Evolutionary conservation across 2,329 filamentous ascomycete genomes (phyloP), one percentile per base, ranked within the genome.

Genomic region (Alternaria sp.): DNA sequence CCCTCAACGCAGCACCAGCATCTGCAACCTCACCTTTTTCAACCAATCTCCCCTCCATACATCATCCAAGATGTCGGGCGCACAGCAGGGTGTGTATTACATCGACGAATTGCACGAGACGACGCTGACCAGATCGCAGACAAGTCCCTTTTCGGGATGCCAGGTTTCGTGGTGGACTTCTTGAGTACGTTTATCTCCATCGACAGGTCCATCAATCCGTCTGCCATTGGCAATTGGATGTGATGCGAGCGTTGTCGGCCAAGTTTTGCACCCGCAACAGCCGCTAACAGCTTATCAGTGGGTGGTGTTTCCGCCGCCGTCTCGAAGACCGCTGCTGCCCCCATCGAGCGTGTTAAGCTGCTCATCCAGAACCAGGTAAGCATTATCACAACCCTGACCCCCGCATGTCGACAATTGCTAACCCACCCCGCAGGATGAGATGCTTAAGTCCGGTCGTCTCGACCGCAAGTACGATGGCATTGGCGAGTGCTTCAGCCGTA

Each of bases 291-390:
- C 64, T 73, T 77, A 75, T 80, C 73, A 81, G 94, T 99, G 96
- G 96, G 96, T 92, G 96, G 96, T 97, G 92, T 99, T 79, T 97
- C 96, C 82, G 96, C 96, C 86, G 96, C 96, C 86, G 94, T 99
- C 91, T 99, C 96, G 84, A 99, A 99, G 94, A 99, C 96, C 78
- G 96, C 96, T 82, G 96, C 96, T 83, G 96, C 96, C 87, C 96
- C 96, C 87, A 99, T 99, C 80, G 96, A 99, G 94, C 96, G 96
- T 94, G 92, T 99, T 87, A 99, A 99, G 94, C 96, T 99, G 83
- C 93, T 99, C 82, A 96, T 99, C 88, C 96, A 99, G 90, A 99
- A 99, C 89, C 96, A 99, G 92, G 94, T 97, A 90, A 76, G 93
- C 57, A 53, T 88, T 59, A 60, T 61, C 30, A 65, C 7, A 41